Base-by-base conservation (phyloP, 257 asterid genomes). In the Catharanthus roseus region DNA sequence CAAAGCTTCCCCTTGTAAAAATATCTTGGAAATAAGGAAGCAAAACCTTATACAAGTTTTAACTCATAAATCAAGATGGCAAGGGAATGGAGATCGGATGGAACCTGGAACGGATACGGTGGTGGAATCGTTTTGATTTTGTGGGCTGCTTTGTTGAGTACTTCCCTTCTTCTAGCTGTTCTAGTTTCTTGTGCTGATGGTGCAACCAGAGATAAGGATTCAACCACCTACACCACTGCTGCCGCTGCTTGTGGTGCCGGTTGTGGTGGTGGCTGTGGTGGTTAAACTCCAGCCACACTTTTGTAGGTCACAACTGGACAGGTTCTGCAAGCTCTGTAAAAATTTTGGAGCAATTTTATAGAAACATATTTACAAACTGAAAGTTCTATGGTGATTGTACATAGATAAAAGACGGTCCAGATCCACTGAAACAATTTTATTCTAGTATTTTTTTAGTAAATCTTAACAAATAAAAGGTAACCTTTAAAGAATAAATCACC, bases 231-330 rank as follows among this genome's bases (percentile, higher is more conserved):
- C 33, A 53, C 72, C 47, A 73, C 71, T 1, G 74, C 62, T 19
- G 67, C 18, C 3, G 5, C 67, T 19, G 67, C 28, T 15, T 82
- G 80, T 44, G 77, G 79, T 19, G 80, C 72, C 10, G 83, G 50
- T 1, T 83, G 87, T 33, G 80, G 82, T 1, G 68, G 78, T 19
- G 80, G 39, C 8, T 83, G 87, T 71, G 87, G 86, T 29, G 86
- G 77, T 36, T 84, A 76, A 81, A 61, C 53, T 23, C 42, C 5
- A 8, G 8, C 42, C 42, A 8, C 9, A 9, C 18, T 9, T n/a
- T 44, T 69, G 54, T 63, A 56, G 39, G 72, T 26, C 57, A 53
- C 56, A 36, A 13, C 26, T 16, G 51, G 50, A 69, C 33, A 5
- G 24, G 24, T n/a, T 56, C 21, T 26, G 39, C 18, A 10, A 0